Conservation (phyloP, 1,139 yeast species). For the Taiozyma sp. region DNA sequence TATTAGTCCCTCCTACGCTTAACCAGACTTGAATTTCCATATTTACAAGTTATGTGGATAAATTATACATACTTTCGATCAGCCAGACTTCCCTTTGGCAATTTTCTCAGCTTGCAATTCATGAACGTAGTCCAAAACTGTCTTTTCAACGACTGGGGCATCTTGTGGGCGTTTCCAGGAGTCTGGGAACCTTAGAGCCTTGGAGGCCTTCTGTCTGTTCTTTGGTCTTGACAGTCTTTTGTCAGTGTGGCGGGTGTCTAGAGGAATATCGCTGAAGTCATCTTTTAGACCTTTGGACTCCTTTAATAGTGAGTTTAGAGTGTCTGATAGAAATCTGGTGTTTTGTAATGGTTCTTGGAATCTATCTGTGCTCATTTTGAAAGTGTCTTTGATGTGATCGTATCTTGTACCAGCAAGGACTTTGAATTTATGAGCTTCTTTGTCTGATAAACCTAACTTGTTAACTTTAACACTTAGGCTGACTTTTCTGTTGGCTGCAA, state of each 20-base stretch:
- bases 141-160: slow-evolving; percentile 39
- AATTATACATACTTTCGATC: neutral
- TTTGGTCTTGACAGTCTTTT: slow-evolving; percentile 41
- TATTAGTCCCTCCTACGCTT: too few species aligned
- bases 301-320: slow-evolving; percentile 51
- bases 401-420: slow-evolving; percentile 77
- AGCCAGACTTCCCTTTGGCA: neutral
- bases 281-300: slow-evolving; percentile 67
- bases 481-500: slow-evolving; percentile 69
- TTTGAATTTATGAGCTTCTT: slow-evolving; percentile 67
- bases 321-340: slow-evolving; percentile 64
- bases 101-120: slow-evolving; percentile 6
- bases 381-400: slow-evolving; percentile 50
- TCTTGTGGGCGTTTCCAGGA: slow-evolving; percentile 80
- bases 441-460: slow-evolving; percentile 46
- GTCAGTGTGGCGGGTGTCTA: slow-evolving; percentile 65
- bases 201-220: slow-evolving; percentile 20
- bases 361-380: slow-evolving; percentile 58
- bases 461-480: slow-evolving; percentile 48
- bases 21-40: neutral
- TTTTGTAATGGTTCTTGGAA: slow-evolving; percentile 82
- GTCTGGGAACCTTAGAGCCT: slow-evolving; percentile 52
- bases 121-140: slow-evolving; percentile 16
- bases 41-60: neutral
- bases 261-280: slow-evolving; percentile 67